Conservation (phyloP, 176 grass and related monocot species). For the Rhynchospora tenuis region DNA sequence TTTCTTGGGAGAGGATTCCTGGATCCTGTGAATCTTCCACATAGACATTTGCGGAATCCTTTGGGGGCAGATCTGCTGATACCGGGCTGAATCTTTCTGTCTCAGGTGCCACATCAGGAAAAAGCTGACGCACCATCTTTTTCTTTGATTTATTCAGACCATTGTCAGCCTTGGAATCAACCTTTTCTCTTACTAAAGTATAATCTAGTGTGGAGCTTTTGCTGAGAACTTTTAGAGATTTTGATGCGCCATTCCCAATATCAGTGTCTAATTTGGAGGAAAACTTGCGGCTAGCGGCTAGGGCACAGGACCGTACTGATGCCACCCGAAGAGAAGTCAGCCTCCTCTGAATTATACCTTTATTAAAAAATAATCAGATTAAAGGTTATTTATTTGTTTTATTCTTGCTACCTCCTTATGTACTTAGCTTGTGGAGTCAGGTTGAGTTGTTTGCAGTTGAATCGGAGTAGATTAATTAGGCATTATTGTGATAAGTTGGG, state of each 20-base stretch:
- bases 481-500: neutral
- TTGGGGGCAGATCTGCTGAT: neutral
- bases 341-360: slow-evolving; percentile 23
- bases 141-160: slow-evolving; percentile 37
- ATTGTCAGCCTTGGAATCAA: slow-evolving; percentile 31
- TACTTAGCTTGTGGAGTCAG: neutral
- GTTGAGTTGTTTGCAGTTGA: neutral
- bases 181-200: slow-evolving; percentile 16
- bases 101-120: slow-evolving; percentile 37
- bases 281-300: slow-evolving; percentile 10
- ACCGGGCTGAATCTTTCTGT: slow-evolving; percentile 10
- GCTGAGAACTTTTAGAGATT: slow-evolving; percentile 4
- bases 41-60: slow-evolving; percentile 34
- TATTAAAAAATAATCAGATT: neutral
- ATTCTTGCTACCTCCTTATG: neutral
- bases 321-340: slow-evolving; percentile 21
- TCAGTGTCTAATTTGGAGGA: neutral
- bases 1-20: slow-evolving; percentile 61
- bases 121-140: slow-evolving; percentile 51
- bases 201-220: slow-evolving; percentile 19
- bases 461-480: neutral
- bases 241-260: neutral
- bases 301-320: slow-evolving; percentile 12
- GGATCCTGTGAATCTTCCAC: slow-evolving; percentile 59
- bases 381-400: neutral